A percentile compares a stretch with the other conserved stretches of the same genome.
Conservation (phyloP, 2,329 filamentous ascomycete genomes). For the Trichoderma asperellum region DNA sequence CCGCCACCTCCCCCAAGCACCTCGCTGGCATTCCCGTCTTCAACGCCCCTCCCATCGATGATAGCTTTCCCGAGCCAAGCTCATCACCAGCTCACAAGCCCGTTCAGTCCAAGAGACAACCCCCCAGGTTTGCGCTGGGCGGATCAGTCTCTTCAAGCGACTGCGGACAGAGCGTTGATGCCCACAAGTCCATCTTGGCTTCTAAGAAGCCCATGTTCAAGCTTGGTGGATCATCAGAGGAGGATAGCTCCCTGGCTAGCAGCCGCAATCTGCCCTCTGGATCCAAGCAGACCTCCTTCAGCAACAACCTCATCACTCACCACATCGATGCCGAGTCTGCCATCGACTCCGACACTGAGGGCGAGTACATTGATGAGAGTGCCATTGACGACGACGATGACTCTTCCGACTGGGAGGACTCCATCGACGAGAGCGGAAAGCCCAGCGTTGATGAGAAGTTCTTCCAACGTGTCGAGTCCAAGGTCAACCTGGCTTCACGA, state of each 20-base stretch:
- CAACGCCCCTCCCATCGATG: conserved; percentile 54
- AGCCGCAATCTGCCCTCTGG: conserved; percentile 52
- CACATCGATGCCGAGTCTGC: conserved; percentile 60
- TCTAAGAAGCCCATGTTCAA: conserved; percentile 53
- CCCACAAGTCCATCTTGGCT: conserved; percentile 42
- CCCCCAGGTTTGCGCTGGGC: conserved; percentile 71
- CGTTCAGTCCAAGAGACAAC: conserved; percentile 67
- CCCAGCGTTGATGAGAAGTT: conserved; percentile 81
- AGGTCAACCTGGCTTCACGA: conserved; percentile 79
- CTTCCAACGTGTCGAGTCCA: conserved; percentile 91
- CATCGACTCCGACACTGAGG: conserved; percentile 48
- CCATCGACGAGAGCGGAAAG: conserved; percentile 78
- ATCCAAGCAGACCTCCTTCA: conserved; percentile 75
- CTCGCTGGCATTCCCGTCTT: conserved; percentile 70
- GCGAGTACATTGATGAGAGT: conserved; percentile 77
- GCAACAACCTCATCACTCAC: conserved; percentile 71
- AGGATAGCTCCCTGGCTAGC: conserved; percentile 73
- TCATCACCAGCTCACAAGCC: conserved; percentile 64
- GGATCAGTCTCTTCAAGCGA: conserved; percentile 77
- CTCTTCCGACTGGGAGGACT: conserved; percentile 64
- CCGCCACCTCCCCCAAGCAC: conserved; percentile 72
- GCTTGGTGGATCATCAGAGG: conserved; percentile 68
- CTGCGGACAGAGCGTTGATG: conserved; percentile 54
- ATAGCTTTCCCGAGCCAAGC: conserved; percentile 62
- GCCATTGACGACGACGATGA: conserved; percentile 77